Evolutionary conservation across 495 filamentous ascomycete species (phyloP), one percentile per base, ranked within the genome.

Genomic region (Sphaerosporella brunnea): DNA sequence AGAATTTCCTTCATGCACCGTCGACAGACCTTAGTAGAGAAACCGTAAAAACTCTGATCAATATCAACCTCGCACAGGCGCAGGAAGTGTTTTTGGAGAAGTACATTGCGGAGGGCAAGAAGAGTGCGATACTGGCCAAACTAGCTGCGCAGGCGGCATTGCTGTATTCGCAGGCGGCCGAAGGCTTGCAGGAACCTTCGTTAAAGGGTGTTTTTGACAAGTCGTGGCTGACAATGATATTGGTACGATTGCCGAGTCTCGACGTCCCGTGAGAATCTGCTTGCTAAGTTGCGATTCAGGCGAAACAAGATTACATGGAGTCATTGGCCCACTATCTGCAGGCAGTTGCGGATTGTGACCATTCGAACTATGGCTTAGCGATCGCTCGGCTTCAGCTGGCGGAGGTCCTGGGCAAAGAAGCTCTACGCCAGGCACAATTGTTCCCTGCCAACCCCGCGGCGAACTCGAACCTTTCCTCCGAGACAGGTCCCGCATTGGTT

Each of bases 81-180:
- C 90, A 97, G 61, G 90, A 97, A 62, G 83, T 96, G 0, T 96
- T 97, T 54, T 66, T 97, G 23, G 92, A 97, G 67, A 96, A 95
- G 63, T 87, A 95, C 65, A 79, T 93, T 51, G 69, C 79, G 23
- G 90, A 96, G 64, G 74, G 77, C 36, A 97, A 95, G 69, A 97
- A 97, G 67, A 72, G 83, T 21, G 92, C 84, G 3, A 70, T 96
- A 45, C 65, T 96, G 41, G 90, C 92, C 8, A 97, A 97, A 62
- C 67, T 97, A 49, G 82, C 90, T 13, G 82, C 82, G 50, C 92
- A 97, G 56, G 79, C 92, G 0, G 83, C 77, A 2, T 84, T 82
- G 60, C 69, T 97, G 7, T 95, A 93, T 63, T 68, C 74, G 0
- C 87, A 96, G 60, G 85, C 82, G 8, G 69, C 77, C 1, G 90